Evolutionary conservation across 306 rosid genomes (phyloP).

Genomic region (Acacia confusa): DNA sequence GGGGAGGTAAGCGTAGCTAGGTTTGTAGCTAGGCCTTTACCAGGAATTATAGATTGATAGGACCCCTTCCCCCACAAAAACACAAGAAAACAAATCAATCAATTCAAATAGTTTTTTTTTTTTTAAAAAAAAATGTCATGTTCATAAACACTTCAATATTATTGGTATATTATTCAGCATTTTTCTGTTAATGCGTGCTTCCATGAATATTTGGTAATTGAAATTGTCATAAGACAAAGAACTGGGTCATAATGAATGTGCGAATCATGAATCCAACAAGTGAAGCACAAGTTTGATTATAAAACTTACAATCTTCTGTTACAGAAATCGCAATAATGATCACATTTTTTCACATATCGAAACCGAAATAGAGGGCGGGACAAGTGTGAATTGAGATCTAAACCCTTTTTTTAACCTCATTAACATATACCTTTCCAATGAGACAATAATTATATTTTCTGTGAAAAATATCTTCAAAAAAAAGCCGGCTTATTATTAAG

Average conservation of each 20-base stretch:
- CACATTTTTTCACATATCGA: background rate
- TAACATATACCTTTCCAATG: background rate
- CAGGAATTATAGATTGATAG: slow-evolving; percentile 37
- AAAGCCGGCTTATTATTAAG: background rate
- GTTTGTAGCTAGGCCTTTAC: background rate
- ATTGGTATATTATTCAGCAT: slow-evolving; percentile 20
- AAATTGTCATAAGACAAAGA: background rate
- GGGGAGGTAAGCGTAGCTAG: slow-evolving; percentile 12
- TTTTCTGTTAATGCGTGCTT: background rate
- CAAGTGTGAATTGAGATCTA: background rate
- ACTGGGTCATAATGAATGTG: background rate
- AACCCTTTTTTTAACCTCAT: background rate
- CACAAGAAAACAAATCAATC: slow-evolving; percentile 33
- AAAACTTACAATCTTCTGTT: background rate
- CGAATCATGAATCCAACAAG: background rate
- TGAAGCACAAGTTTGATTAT: background rate
- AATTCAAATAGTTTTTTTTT: slow-evolving; percentile 27
- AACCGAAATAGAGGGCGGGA: background rate
- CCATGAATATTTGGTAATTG: background rate
- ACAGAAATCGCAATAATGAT: background rate
- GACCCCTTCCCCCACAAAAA: slow-evolving; percentile 6
- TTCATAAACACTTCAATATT: slow-evolving; percentile 14
- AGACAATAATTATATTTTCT: background rate
- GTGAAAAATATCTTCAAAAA: background rate
- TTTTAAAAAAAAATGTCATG: background rate